Conservation (phyloP, 208 protist species). For the Trypanosoma cruzi region DNA sequence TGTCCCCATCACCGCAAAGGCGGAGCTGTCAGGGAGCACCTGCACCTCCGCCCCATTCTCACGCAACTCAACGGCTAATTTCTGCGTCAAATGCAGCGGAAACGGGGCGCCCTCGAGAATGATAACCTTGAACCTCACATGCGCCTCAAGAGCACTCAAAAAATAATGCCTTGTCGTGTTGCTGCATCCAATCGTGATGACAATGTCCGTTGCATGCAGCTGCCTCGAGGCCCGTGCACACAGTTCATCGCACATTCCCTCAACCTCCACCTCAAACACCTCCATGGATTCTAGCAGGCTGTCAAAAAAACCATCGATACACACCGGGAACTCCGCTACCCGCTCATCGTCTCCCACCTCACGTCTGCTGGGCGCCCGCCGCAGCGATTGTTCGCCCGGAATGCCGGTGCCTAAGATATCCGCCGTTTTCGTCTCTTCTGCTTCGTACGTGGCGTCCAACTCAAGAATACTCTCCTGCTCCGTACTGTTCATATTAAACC, state of each 20-base stretch:
- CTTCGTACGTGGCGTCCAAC: constrained; percentile 15
- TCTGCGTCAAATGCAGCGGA: constrained; percentile 46
- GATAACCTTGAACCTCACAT: constrained; percentile 91
- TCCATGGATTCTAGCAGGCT: constrained; percentile 59
- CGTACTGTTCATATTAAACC: constrained; percentile 3
- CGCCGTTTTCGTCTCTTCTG: constrained; percentile 14
- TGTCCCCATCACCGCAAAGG: constrained; percentile 97
- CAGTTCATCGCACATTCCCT: constrained; percentile 75
- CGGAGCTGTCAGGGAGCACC: constrained; percentile 94
- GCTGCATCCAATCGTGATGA: constrained; percentile 80
- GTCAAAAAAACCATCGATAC: constrained; percentile 53
- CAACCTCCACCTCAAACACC: constrained; percentile 61
- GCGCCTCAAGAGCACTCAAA: constrained; percentile 35
- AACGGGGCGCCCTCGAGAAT: constrained; percentile 92
- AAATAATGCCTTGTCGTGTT: constrained; percentile 72
- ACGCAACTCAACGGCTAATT: constrained; percentile 79
- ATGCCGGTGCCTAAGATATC: constrained; percentile 61
- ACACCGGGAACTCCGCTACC: constrained; percentile 54
- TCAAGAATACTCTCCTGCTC: background rate
- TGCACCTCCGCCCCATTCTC: constrained; percentile 84
- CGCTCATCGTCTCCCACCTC: constrained; percentile 32
- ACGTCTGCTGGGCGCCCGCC: constrained; percentile 57
- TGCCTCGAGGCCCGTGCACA: constrained; percentile 64
- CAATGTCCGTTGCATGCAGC: constrained; percentile 72
- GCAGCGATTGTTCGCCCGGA: constrained; percentile 64